phyloP scores from a whole-genome alignment of 73 alveolate species.

The Uronychia setigera region DNA sequence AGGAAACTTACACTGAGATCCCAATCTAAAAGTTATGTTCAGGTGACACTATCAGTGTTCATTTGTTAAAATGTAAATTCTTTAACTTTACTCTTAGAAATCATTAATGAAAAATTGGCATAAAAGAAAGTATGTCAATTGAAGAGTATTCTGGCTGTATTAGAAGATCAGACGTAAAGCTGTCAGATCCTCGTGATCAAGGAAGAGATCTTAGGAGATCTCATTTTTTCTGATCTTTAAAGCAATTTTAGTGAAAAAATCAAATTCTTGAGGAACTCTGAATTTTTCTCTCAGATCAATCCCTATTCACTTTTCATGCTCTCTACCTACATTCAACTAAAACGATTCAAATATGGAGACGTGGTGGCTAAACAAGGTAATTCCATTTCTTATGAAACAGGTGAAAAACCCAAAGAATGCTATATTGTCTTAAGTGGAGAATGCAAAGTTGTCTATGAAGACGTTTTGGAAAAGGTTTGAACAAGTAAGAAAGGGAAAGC shows the following conservation, averaged over 20 bases:
- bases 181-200: neutral
- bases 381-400: neutral
- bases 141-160: neutral
- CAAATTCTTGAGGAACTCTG: constrained; percentile 19
- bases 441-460: constrained; percentile 41
- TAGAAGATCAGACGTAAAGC: neutral
- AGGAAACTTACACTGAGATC: too few relatives aligned
- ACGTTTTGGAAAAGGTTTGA: constrained; percentile 8
- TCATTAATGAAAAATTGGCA: neutral
- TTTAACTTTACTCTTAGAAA: neutral
- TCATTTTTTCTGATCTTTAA: constrained; percentile 13
- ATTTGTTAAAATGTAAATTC: neutral
- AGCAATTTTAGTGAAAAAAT: constrained; percentile 20
- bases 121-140: neutral
- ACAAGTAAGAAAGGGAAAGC: neutral
- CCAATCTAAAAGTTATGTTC: too few relatives aligned
- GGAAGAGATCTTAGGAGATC: constrained; percentile 5
- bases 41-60: neutral
- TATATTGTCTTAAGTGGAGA: constrained; percentile 49
- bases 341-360: constrained; percentile 36
- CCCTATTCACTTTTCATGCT: constrained; percentile 42
- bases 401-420: constrained; percentile 36
- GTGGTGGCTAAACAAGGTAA: constrained; percentile 31
- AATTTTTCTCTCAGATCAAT: constrained; percentile 32
- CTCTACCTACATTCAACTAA: constrained; percentile 12